Base-by-base conservation (phyloP, 2,329 filamentous ascomycete species). In the Fusarium succisae region DNA sequence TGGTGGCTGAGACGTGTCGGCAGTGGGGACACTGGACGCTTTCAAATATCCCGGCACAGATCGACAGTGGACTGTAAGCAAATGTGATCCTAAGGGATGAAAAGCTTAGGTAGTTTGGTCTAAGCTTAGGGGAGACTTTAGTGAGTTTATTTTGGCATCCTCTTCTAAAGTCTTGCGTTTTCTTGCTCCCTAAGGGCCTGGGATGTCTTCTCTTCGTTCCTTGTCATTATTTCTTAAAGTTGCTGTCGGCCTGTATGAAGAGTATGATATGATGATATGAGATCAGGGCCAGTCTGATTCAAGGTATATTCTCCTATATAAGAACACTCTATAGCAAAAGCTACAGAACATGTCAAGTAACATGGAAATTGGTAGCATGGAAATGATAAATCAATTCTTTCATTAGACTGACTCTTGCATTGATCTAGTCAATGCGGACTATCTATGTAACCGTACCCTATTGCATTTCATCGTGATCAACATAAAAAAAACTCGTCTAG, bases 1-100 rank as follows among this genome's bases (percentile, higher is more conserved):
- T 85, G 11, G 84, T 89, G 67, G 82, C 83, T 38, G 83, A 90
- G 78, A 89, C 87, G n/a, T 90, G 87, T 70, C 77, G 82, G 38
- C 83, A 88, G 65, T 90, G 89, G 89, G 81, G 80, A 14, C 74
- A 76, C 12, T 91, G 85, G 83, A 88, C 87, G 9, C 76, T 80
- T 22, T 79, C 80, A 5, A 84, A 87, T 70, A 81, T 86, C 11
- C 84, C 85, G 5, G 82, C 84, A 18, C 86, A 88, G 78, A 88
- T 89, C 69, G 87, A 90, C 75, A 89, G 87, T 66, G 88, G 89
- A 8, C 76, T 87, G 59, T 88, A 73, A 81, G 48, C 43, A 32
- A 38, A 13, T 30, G 22, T 18, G 14, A 28, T 32, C 10, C 28
- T 38, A n/a, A 22, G 20, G 26, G 26, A 22, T 30, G 22, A 30